These are phyloP conservation scores for Platanthera zijinensis DNA, from an alignment of 106 monocot genomes.

Conservation along the genomic window DNA sequence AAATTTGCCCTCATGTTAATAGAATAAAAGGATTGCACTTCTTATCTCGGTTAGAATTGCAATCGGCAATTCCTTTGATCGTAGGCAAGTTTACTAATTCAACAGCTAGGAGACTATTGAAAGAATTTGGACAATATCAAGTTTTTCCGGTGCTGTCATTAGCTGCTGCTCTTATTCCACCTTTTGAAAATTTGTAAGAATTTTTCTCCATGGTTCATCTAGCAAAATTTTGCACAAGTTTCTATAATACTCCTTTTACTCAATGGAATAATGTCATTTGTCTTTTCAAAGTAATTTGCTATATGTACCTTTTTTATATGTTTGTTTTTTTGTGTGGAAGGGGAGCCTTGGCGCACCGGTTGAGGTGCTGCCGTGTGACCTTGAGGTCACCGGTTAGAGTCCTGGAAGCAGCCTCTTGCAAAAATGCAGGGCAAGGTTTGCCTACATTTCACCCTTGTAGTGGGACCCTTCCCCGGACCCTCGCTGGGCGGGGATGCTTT, in stretches of 20 bases:
- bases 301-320: not conserved
- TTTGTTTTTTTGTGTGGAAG: not conserved
- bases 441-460: too few species aligned
- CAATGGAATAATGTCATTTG: not conserved
- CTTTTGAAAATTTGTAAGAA: conserved; percentile 74
- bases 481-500: too few species aligned
- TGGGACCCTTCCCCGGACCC: too few species aligned
- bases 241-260: not conserved
- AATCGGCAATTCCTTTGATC: conserved; percentile 20
- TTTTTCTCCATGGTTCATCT: not conserved
- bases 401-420: too few species aligned
- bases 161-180: conserved; percentile 57
- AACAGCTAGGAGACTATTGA: conserved; percentile 37
- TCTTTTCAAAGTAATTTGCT: not conserved
- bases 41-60: conserved; percentile 22
- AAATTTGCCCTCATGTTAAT: conserved; percentile 24
- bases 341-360: too few species aligned
- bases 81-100: conserved; percentile 47
- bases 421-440: too few species aligned
- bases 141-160: conserved; percentile 48
- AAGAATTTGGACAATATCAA: conserved; percentile 39
- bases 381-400: too few species aligned
- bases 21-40: conserved; percentile 33
- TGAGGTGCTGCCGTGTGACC: too few species aligned
- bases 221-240: not conserved